A percentile compares a stretch with the other conserved stretches of the same genome.
Conservation (phyloP, 345 rosid genomes). For the Passiflora organensis region DNA sequence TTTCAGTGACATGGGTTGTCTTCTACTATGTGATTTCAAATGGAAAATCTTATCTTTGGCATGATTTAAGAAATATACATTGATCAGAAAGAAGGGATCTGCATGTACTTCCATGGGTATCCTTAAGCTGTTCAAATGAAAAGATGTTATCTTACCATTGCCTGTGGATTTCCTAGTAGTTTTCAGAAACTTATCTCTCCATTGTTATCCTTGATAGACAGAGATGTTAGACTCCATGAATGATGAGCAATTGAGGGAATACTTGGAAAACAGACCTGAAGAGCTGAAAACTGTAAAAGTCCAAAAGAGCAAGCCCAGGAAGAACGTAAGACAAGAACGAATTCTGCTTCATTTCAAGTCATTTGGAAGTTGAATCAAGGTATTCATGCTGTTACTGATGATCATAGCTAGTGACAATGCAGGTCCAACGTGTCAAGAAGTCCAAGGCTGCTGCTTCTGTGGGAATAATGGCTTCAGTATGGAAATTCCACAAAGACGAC, state of each 20-base stretch:
- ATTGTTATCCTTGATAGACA: slow-evolving; percentile 6
- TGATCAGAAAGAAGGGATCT: no score
- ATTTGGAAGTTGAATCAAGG: not conserved
- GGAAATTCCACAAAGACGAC: slow-evolving; percentile 38
- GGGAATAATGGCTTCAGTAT: slow-evolving; percentile 40
- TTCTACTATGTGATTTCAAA: no score
- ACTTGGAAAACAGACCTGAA: slow-evolving; percentile 29
- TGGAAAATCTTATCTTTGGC: no score
- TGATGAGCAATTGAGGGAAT: slow-evolving; percentile 31
- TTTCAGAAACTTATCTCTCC: not conserved
- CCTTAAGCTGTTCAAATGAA: no score
- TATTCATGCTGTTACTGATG: not conserved
- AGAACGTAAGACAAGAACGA: slow-evolving; percentile 10
- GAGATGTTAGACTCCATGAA: slow-evolving; percentile 24
- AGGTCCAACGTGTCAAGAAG: slow-evolving; percentile 21
- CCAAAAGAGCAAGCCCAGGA: slow-evolving; percentile 18
- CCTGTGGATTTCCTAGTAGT: no score
- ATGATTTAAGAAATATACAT: no score
- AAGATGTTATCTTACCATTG: no score
- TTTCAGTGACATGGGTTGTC: no score
- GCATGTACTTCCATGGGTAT: no score
- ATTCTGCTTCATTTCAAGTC: not conserved
- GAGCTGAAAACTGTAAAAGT: slow-evolving; percentile 21
- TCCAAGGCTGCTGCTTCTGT: slow-evolving; percentile 13
- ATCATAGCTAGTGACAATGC: not conserved